Conservation (phyloP, 2,329 filamentous ascomycete genomes). For the Volutella citrinella region DNA sequence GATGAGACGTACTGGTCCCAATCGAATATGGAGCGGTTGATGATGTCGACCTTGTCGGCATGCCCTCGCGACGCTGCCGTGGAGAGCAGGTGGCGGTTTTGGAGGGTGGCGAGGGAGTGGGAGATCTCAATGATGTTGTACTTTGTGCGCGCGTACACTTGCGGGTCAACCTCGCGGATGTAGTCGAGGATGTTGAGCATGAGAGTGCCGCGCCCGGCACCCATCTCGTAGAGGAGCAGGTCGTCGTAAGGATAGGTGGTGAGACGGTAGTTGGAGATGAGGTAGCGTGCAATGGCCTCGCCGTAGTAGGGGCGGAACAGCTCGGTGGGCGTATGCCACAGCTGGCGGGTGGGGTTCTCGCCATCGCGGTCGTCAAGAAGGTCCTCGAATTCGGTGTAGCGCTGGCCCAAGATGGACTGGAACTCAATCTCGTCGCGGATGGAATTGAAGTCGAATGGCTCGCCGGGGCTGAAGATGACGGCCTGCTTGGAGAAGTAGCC, state of each 20-base stretch:
- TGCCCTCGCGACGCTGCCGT: constrained; percentile 72
- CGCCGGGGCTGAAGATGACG: constrained; percentile 90
- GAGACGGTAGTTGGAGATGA: constrained; percentile 94
- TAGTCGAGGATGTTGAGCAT: constrained; percentile 99
- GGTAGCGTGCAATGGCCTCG: constrained; percentile 93
- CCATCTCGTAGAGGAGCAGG: constrained; percentile 98
- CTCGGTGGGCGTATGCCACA: constrained; percentile 98
- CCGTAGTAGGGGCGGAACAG: constrained; percentile 96
- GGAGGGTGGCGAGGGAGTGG: constrained; percentile 71
- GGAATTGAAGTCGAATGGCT: constrained; percentile 82
- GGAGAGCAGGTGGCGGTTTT: constrained; percentile 66
- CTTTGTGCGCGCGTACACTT: constrained; percentile 89
- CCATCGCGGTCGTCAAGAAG: constrained; percentile 67
- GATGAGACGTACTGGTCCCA: constrained; percentile 86
- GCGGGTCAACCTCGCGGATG: constrained; percentile 82
- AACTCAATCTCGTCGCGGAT: constrained; percentile 86
- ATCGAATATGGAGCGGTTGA: constrained; percentile 93
- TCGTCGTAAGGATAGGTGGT: constrained; percentile 94
- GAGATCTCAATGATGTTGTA: constrained; percentile 98
- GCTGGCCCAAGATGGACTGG: constrained; percentile 68
- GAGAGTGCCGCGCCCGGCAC: constrained; percentile 91
- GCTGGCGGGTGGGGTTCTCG: constrained; percentile 72
- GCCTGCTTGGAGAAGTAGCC: constrained; percentile 96
- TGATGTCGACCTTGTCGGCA: constrained; percentile 82
- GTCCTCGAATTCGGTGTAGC: constrained; percentile 91